Conservation (phyloP, 2,329 filamentous ascomycete genomes). For the Aureobasidium vineae region DNA sequence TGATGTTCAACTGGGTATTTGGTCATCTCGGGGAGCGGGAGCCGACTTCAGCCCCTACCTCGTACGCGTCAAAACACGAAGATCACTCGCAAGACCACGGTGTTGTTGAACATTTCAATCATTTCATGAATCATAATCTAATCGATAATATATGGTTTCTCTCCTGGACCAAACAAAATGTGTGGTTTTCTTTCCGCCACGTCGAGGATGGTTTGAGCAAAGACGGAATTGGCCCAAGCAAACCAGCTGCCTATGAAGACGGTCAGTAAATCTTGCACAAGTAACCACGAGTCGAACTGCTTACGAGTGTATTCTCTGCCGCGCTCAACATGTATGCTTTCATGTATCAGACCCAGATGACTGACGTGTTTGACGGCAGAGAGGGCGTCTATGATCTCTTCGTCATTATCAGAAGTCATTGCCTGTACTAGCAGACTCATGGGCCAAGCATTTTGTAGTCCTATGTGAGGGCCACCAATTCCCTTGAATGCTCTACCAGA, state of each 20-base stretch:
- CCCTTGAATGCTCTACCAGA: slow-evolving; percentile 74
- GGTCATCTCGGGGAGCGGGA: background rate
- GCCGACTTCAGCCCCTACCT: background rate
- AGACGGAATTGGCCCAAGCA: slow-evolving; percentile 96
- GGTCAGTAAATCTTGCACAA: slow-evolving; percentile 17
- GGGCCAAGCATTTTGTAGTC: slow-evolving; percentile 89
- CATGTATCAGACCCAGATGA: slow-evolving; percentile 78
- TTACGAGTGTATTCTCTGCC: slow-evolving; percentile 69
- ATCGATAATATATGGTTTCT: slow-evolving; percentile 55
- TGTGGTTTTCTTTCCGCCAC: slow-evolving; percentile 85
- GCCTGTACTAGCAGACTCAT: slow-evolving; percentile 93
- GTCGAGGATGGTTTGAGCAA: slow-evolving; percentile 88
- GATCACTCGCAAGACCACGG: background rate
- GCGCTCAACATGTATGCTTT: slow-evolving; percentile 82
- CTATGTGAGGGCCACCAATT: slow-evolving; percentile 83
- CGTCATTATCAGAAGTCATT: slow-evolving; percentile 79
- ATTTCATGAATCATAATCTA: slow-evolving; percentile 26
- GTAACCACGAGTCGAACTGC: slow-evolving; percentile 36
- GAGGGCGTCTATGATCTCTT: slow-evolving; percentile 74
- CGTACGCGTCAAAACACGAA: background rate
- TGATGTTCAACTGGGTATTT: background rate
- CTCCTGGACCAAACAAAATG: slow-evolving; percentile 71
- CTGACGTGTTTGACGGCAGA: slow-evolving; percentile 72
- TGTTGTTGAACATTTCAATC: background rate
- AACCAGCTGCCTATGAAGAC: slow-evolving; percentile 75